A percentile compares a stretch with the other conserved stretches of the same genome.
Evolutionary conservation across 345 rosid species (phyloP).

Genomic region (Eutrema yunnanense): DNA sequence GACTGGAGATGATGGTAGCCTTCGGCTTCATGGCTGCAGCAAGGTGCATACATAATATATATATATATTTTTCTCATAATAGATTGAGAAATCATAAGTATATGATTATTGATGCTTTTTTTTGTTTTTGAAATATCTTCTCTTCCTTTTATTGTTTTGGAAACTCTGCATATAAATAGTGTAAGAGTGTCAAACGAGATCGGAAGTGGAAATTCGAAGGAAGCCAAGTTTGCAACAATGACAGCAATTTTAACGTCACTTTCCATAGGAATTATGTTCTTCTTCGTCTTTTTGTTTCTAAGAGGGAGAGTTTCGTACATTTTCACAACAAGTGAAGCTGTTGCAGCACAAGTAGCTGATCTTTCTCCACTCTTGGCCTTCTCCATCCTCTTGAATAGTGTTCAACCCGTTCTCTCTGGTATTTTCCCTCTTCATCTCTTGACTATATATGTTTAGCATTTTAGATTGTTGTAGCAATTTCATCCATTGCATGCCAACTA

Average conservation of each 20-base stretch:
- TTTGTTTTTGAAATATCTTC: not conserved
- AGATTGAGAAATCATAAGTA: not conserved
- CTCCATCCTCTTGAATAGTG: constrained; percentile 64
- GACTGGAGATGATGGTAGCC: constrained; percentile 69
- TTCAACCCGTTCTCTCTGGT: constrained; percentile 84
- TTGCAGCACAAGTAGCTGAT: constrained; percentile 46
- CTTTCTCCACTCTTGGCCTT: constrained; percentile 60
- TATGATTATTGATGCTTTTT: not conserved
- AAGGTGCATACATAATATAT: constrained; percentile 33
- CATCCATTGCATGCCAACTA: not conserved
- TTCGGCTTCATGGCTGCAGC: constrained; percentile 70
- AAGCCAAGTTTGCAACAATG: constrained; percentile 51
- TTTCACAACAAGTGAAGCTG: constrained; percentile 45
- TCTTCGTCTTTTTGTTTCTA: constrained; percentile 41
- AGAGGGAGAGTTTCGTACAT: constrained; percentile 48
- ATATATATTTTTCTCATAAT: not conserved
- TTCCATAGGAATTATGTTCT: constrained; percentile 42
- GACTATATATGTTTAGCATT: no score
- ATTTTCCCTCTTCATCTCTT: not conserved
- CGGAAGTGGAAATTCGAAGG: constrained; percentile 55
- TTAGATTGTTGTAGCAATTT: no score
- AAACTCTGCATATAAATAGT: constrained; percentile 25
- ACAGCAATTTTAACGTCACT: constrained; percentile 40
- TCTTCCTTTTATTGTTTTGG: not conserved
- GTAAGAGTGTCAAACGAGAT: constrained; percentile 78